Evolutionary conservation across 208 protist species (phyloP), one percentile per base, ranked within the genome.

Genomic region (Trichomonas gallinae): DNA sequence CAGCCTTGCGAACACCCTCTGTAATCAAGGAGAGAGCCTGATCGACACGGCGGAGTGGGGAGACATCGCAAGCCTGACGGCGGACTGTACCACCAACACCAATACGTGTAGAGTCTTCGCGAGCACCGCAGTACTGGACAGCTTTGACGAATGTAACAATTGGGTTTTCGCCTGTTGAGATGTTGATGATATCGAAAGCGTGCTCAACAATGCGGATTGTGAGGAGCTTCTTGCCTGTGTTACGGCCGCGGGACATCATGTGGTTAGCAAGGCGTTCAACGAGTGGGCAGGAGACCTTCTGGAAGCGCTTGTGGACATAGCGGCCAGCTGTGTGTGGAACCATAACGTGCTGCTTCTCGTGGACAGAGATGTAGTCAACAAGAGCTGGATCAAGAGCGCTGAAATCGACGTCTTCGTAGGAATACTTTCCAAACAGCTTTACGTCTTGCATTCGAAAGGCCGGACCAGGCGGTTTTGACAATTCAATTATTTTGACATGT

Each of bases 221-320:
- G 98, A 99, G 98, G 51, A 99, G 97, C 98, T 99, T 99, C 98
- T 99, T 99, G 97, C 99, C 99, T 98, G 99, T 99, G 98, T 99
- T 99, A 97, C 99, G 98, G 96, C 99, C 99, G 34, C 48, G 97
- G 51, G 36, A 58, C 97, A 96, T 97, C 23, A 96, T 23, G 58
- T 96, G 97, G 97, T 97, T 97, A 26, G 96, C 51, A 58, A 98
- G 98, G 96, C 98, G 97, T 97, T 99, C 98, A 58, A 99, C 98
- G 96, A 99, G 98, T 96, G 98, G 98, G 97, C 98, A 99, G 97
- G 99, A 98, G 38, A 99, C 98, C 98, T 99, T 99, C 98, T 98
- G 98, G 98, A 99, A 99, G 97, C 99, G 98, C 97, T 99, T 99
- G 97, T 98, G 98, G 97, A 98, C 98, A 98, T 99, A 99, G 97